These are phyloP conservation scores for Xylariaceae sp. DNA, from an alignment of 2,329 filamentous ascomycete genomes.

Conservation along the genomic window DNA sequence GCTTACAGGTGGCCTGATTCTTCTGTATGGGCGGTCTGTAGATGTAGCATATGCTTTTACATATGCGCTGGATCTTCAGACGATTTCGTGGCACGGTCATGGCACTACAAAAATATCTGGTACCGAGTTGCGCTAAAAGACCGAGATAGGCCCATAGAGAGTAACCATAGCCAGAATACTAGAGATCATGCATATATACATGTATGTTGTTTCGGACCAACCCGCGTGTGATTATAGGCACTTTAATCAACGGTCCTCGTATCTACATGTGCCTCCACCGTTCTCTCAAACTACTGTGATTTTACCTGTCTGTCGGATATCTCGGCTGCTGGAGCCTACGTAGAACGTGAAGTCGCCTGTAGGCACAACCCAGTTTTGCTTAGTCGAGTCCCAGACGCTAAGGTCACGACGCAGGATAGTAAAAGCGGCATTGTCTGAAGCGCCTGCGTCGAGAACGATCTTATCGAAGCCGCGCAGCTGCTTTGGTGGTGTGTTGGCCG, in stretches of 20 bases:
- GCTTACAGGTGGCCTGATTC: too few relatives aligned
- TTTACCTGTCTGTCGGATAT: conserved; percentile 49
- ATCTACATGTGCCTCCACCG: neutral
- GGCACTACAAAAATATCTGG: too few relatives aligned
- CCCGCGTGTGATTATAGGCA: too few relatives aligned
- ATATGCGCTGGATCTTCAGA: too few relatives aligned
- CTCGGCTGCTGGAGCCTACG: conserved; percentile 54
- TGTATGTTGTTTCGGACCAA: too few relatives aligned
- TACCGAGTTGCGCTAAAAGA: too few relatives aligned
- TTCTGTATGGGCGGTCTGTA: too few relatives aligned
- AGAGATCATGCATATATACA: too few relatives aligned
- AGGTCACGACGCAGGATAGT: conserved; percentile 64
- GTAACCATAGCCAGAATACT: too few relatives aligned
- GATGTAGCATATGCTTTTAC: too few relatives aligned
- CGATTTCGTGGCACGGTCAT: too few relatives aligned
- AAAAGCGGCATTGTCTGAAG: conserved; percentile 56
- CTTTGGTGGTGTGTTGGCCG: conserved; percentile 47
- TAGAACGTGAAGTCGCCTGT: conserved; percentile 45
- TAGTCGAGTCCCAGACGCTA: conserved; percentile 65
- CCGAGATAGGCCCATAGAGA: too few relatives aligned
- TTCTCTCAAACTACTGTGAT: conserved; percentile 33
- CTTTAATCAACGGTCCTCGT: neutral
- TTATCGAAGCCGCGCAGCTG: conserved; percentile 70
- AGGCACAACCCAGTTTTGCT: conserved; percentile 62
- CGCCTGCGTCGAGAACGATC: conserved; percentile 55